Percentiles rank a stretch among this genome's conserved stretches.
These are phyloP conservation scores for Harringtonia lauricola DNA, from an alignment of 2,329 filamentous ascomycete species.

Conservation along the genomic window DNA sequence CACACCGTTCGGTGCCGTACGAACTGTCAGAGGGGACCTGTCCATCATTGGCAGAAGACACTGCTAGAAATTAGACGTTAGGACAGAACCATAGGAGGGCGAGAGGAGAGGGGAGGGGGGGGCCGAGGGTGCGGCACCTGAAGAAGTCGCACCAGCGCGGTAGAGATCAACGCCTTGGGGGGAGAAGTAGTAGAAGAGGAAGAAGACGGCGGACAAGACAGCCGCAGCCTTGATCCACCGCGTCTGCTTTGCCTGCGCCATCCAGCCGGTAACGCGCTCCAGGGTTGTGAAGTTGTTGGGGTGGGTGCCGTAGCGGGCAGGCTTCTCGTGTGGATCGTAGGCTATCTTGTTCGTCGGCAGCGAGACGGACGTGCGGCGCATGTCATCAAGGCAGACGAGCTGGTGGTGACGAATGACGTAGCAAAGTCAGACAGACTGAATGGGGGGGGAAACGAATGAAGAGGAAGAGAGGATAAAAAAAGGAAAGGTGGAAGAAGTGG, in stretches of 20 bases:
- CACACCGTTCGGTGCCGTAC: slow-evolving; percentile 63
- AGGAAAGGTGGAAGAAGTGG: neutral
- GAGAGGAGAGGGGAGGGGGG: neutral
- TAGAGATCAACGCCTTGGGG: slow-evolving; percentile 46
- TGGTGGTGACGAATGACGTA: neutral
- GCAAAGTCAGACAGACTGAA: neutral
- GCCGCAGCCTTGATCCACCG: slow-evolving; percentile 56
- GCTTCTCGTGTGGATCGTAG: slow-evolving; percentile 55
- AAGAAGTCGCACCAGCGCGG: slow-evolving; percentile 27
- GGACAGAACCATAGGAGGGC: neutral
- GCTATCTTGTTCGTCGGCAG: slow-evolving; percentile 48
- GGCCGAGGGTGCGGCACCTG: neutral
- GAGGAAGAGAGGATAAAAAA: neutral
- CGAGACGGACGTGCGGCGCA: slow-evolving; percentile 57
- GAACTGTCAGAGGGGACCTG: slow-evolving; percentile 49
- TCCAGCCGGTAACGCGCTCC: slow-evolving; percentile 43
- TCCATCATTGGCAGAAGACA: slow-evolving; percentile 22
- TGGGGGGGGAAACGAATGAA: neutral
- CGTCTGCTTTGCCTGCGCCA: slow-evolving; percentile 53
- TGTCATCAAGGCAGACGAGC: slow-evolving; percentile 18
- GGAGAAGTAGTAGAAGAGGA: slow-evolving; percentile 53
- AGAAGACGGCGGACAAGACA: slow-evolving; percentile 47
- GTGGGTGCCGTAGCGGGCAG: slow-evolving; percentile 43
- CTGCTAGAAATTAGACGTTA: neutral
- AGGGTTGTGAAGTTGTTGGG: slow-evolving; percentile 35